Evolutionary conservation across 225 moss, liverwort and hornwort genomes (phyloP).

Genomic region (Sphagnum contortum): DNA sequence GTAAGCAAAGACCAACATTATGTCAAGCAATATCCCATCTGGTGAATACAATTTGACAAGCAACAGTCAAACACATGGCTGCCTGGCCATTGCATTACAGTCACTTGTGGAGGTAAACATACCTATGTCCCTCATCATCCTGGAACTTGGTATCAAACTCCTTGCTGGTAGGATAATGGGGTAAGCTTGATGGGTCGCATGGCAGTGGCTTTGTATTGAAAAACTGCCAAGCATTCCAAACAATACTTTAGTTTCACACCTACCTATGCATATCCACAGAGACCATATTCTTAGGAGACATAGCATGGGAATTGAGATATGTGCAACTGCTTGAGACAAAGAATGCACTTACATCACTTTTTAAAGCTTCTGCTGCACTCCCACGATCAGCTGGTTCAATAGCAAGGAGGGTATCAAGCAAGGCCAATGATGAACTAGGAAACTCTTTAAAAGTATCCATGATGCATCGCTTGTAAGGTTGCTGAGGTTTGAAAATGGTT

Average conservation of each 20-base stretch:
- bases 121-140: constrained; percentile 97
- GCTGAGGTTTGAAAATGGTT: constrained; percentile 96
- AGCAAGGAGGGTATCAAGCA: constrained; percentile 88
- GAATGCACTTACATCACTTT: constrained; percentile 66
- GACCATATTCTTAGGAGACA: no score
- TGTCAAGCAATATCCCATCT: no score
- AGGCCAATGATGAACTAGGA: constrained; percentile 84
- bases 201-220: constrained; percentile 90
- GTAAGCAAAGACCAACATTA: no score
- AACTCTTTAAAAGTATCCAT: constrained; percentile 90
- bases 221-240: constrained; percentile 38
- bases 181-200: constrained; percentile 96
- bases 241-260: neutral
- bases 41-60: no score
- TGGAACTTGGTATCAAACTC: constrained; percentile 99
- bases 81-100: no score
- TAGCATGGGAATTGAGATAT: no score
- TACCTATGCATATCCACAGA: neutral
- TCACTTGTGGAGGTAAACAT: neutral
- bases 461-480: constrained; percentile 95
- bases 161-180: constrained; percentile 98
- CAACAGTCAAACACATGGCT: no score
- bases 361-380: constrained; percentile 72
- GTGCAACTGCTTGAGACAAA: neutral
- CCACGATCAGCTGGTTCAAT: constrained; percentile 97